These are phyloP conservation scores for Xylaria acuta DNA, from an alignment of 495 filamentous ascomycete genomes.

Conservation along the genomic window DNA sequence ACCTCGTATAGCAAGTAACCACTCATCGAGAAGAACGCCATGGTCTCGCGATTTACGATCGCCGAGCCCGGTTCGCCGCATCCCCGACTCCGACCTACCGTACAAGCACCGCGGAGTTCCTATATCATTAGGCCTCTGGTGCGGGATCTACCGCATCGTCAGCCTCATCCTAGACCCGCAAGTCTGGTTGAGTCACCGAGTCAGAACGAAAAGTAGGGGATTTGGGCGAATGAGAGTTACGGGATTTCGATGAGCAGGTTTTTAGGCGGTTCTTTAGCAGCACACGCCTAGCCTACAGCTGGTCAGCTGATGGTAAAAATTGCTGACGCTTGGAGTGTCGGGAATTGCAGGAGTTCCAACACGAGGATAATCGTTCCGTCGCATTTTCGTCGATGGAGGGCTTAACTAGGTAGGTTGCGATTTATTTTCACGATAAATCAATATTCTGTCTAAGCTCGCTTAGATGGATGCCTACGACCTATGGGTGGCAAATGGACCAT, in stretches of 20 bases:
- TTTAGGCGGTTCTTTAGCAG: background rate
- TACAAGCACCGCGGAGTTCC: background rate
- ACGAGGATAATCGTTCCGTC: constrained; percentile 31
- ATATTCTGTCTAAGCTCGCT: background rate
- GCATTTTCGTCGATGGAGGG: constrained; percentile 34
- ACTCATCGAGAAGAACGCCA: background rate
- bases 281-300: background rate
- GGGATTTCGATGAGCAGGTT: constrained; percentile 24
- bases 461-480: too few species aligned
- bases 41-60: background rate
- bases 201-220: background rate
- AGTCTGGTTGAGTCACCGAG: constrained; percentile 20
- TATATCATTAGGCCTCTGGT: background rate
- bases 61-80: constrained; percentile 12
- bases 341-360: constrained; percentile 35
- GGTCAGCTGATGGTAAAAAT: constrained; percentile 35
- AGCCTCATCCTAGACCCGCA: constrained; percentile 13
- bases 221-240: constrained; percentile 2
- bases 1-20: constrained; percentile 22
- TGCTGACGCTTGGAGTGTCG: constrained; percentile 23
- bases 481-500: too few species aligned
- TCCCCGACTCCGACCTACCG: background rate
- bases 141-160: background rate
- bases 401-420: too few species aligned
- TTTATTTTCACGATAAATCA: background rate